These are phyloP conservation scores for Fusarium sterilihyphosum DNA, from an alignment of 2,329 filamentous ascomycete genomes.

Conservation along the genomic window DNA sequence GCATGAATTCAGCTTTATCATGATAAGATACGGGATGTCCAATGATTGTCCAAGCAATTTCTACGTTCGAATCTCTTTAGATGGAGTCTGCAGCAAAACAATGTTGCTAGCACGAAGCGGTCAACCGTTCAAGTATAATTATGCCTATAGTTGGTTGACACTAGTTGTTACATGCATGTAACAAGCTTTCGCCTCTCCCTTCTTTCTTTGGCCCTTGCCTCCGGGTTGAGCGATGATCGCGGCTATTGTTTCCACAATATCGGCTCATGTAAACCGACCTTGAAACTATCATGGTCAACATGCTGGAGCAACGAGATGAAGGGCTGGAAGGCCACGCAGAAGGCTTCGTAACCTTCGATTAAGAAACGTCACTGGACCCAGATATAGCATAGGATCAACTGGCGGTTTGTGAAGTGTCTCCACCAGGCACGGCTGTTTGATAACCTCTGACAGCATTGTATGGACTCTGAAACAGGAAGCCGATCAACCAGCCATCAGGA, in stretches of 20 bases:
- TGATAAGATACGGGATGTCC: slow-evolving; percentile 10
- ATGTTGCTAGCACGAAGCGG: slow-evolving; percentile 3
- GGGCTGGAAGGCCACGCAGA: slow-evolving; percentile 16
- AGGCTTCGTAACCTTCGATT: slow-evolving; percentile 37
- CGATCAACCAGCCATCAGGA: slow-evolving; percentile 33
- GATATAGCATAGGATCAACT: slow-evolving; percentile 31
- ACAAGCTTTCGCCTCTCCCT: slow-evolving; percentile 29
- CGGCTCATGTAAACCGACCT: slow-evolving; percentile 31
- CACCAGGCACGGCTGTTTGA: slow-evolving; percentile 25
- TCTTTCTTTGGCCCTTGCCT: slow-evolving; percentile 26
- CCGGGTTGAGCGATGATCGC: slow-evolving; percentile 28
- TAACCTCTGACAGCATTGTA: slow-evolving; percentile 17
- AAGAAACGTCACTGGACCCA: slow-evolving; percentile 36
- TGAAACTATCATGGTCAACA: slow-evolving; percentile 23
- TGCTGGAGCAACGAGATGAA: slow-evolving; percentile 23
- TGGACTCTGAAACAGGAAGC: slow-evolving; percentile 39
- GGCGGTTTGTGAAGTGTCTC: slow-evolving; percentile 25
- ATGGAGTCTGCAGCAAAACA: background rate
- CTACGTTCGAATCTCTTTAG: slow-evolving; percentile 8
- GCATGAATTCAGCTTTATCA: slow-evolving; percentile 15
- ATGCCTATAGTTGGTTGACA: background rate
- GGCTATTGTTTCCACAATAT: slow-evolving; percentile 25
- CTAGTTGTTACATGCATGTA: slow-evolving; percentile 9
- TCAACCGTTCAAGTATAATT: background rate
- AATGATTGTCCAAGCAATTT: slow-evolving; percentile 15